Base-by-base conservation (phyloP, 345 rosid genomes). In the Camelina hispida region DNA sequence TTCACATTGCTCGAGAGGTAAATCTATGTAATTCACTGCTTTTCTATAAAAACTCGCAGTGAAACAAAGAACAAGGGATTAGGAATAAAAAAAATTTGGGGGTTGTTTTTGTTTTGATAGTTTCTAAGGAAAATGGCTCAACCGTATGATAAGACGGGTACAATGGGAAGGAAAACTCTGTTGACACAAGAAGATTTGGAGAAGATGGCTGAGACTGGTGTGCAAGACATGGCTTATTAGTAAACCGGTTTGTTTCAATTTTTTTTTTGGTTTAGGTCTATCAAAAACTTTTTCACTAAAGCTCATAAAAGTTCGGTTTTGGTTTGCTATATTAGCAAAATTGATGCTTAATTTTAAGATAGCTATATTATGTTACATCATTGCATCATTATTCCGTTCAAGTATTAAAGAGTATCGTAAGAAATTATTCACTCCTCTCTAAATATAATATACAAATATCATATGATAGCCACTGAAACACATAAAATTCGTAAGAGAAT, bases 61-160 rank as follows among this genome's bases (percentile, higher is more conserved):
- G 13, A 17, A 35, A 46, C 38, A 55, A 55, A 47, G 40, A 8
- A 43, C 11, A 23, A 78, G 42, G 50, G 37, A 18, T 50, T 23
- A 16, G 32, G 62, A 71, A 64, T 59, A 50, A 47, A 2, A 34
- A 7, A 34, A 0, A 6, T 12, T 4, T 66, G 42, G 67, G 61
- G n/a, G 5, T 22, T 11, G 47, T 1, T 42, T 14, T 43, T 13
- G 30, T 43, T 46, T 6, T 0, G 79, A 79, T 87, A 92, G 97
- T 95, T 90, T 71, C 89, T 92, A 13, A 81, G 97, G 62, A 95
- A 89, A 84, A 95, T 95, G 99, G 99, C 97, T 62, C 99, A 95
- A 70, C 98, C 99, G 11, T 89, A 89, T 77, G 98, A 92, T 59
- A 92, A 87, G 84, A 89, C 96, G 15, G 65, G 84, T 14, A 74